Conservation (phyloP, 139 green algal species). For the Coelastrella sp. region DNA sequence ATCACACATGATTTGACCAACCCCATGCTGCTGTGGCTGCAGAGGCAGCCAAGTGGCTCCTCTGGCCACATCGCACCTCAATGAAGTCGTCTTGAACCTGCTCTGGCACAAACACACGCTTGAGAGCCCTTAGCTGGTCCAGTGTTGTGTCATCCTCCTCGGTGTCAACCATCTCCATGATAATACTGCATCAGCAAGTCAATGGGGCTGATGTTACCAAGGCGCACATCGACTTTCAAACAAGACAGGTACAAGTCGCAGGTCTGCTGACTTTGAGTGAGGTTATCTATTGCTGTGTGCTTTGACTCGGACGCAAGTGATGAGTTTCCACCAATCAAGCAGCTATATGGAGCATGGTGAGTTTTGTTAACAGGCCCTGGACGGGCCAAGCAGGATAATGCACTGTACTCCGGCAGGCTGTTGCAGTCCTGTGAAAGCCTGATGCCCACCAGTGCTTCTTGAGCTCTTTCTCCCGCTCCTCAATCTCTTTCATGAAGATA, state of each 20-base stretch:
- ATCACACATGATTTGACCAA: neutral
- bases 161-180: constrained; percentile 14
- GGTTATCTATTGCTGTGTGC: too few relatives aligned
- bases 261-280: too few relatives aligned
- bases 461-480: neutral
- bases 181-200: neutral
- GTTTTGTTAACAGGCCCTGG: too few relatives aligned
- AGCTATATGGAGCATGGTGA: too few relatives aligned
- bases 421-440: neutral
- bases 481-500: constrained; percentile 11
- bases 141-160: constrained; percentile 35
- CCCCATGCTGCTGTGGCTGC: neutral
- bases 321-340: too few relatives aligned
- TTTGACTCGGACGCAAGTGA: too few relatives aligned
- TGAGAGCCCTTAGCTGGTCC: constrained; percentile 12
- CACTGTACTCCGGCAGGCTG: too few relatives aligned
- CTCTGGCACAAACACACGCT: constrained; percentile 28
- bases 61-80: neutral
- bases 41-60: neutral
- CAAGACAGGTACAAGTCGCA: neutral
- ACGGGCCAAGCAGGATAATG: too few relatives aligned
- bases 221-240: neutral
- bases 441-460: neutral
- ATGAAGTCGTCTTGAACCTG: constrained; percentile 37
- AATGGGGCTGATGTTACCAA: neutral